Percentiles rank a stretch among this genome's conserved stretches.
Conservation (phyloP, 768 basidiomycete genomes). For the Lactifluus subvellereus region DNA sequence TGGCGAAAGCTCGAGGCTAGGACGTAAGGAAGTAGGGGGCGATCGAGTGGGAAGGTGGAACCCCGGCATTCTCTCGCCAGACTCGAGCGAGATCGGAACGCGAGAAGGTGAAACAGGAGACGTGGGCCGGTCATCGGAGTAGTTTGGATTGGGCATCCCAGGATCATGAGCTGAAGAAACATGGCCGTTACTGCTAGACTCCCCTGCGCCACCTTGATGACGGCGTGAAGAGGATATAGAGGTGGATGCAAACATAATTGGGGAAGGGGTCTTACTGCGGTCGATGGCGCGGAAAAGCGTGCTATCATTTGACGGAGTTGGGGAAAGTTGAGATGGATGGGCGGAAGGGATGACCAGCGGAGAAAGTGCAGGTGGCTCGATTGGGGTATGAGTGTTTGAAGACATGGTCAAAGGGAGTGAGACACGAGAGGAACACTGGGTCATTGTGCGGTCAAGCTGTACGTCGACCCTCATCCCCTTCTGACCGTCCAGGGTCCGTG, state of each 20-base stretch:
- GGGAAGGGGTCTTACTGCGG: conserved; percentile 17
- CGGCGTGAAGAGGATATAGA: not conserved
- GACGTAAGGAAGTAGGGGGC: conserved; percentile 2
- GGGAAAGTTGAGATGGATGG: not conserved
- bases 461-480: conserved; percentile 3
- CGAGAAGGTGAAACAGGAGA: conserved; percentile 16
- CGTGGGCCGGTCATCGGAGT: not conserved
- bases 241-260: conserved; percentile 19
- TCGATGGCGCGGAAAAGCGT: not conserved
- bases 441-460: not conserved
- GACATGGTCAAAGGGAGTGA: not conserved
- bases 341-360: not conserved
- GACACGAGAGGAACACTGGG: conserved; percentile 10
- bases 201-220: not conserved
- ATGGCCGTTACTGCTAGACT: not conserved
- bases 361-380: not conserved
- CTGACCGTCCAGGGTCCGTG: not conserved
- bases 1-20: conserved; percentile 15
- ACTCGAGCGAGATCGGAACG: conserved; percentile 7
- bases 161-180: not conserved
- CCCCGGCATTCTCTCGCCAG: conserved; percentile 1
- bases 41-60: conserved; percentile 20
- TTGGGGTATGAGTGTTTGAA: not conserved
- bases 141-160: not conserved
- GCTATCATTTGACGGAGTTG: not conserved